phyloP scores from a whole-genome alignment of 1,284 basidiomycete genomes.

The Naganishia sp. region DNA sequence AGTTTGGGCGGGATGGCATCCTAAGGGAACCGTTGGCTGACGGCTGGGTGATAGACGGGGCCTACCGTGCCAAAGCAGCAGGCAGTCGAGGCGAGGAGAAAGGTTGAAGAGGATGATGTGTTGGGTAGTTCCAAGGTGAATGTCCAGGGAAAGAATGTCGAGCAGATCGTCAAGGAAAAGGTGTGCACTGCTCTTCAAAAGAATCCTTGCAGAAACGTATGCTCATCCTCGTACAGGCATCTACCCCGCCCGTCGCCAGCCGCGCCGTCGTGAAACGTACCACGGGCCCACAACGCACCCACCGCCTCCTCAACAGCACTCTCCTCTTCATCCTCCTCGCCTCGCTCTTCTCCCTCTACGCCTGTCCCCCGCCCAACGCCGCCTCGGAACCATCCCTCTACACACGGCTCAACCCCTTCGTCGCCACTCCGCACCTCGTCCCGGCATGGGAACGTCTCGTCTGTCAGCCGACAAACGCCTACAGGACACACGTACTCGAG shows the following conservation, averaged over 20 bases:
- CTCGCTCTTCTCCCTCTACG: conserved; percentile 33
- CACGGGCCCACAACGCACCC: neutral
- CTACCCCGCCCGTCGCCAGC: neutral
- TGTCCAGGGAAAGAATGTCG: conserved; percentile 13
- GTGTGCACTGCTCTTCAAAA: too few relatives aligned
- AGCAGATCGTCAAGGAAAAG: conserved; percentile 18
- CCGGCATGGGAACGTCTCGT: conserved; percentile 33
- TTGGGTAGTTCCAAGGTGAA: conserved; percentile 2
- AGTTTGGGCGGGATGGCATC: too few relatives aligned
- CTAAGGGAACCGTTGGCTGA: neutral
- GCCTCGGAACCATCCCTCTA: conserved; percentile 17
- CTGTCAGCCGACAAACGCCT: conserved; percentile 33
- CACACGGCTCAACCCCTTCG: conserved; percentile 31
- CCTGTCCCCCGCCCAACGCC: conserved; percentile 31
- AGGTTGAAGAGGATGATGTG: neutral
- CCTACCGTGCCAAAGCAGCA: conserved; percentile 15
- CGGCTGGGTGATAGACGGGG: neutral
- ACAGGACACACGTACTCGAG: conserved; percentile 30
- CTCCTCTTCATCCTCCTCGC: conserved; percentile 30
- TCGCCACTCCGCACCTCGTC: conserved; percentile 10
- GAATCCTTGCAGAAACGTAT: too few relatives aligned
- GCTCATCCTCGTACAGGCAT: neutral
- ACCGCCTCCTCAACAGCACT: conserved; percentile 30
- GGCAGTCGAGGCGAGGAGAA: neutral
- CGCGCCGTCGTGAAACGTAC: neutral